Evolutionary conservation across 306 rosid species (phyloP), one percentile per base, ranked within the genome.

Genomic region (Mimosa bimucronata): DNA sequence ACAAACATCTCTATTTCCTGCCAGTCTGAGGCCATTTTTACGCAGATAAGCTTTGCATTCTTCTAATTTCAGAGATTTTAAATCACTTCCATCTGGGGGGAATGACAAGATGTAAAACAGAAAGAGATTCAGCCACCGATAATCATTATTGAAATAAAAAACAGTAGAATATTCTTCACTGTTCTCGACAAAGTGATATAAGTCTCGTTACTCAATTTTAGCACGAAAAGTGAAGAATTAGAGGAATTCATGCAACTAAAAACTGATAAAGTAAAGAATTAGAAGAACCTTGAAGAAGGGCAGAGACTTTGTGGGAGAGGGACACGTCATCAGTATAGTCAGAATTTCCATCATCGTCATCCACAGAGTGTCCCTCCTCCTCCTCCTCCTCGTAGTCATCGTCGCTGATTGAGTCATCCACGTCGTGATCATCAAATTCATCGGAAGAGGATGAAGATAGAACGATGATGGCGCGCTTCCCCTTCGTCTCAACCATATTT

Each of bases 31-130:
- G 46, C 91, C 89, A 25, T 88, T 80, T 80, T 78, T 81, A 79
- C 94, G 87, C 57, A 90, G 79, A 87, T 90, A 92, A 19, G 87
- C 90, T 87, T 92, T 90, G 87, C 97, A 89, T 65, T 85, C 86
- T 70, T 80, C 78, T 31, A 90, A 86, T 80, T 72, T 85, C 85
- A 90, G 86, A 1, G 74, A 84, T 25, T 84, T 85, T 34, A 92
- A 71, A 76, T 83, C 87, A 2, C 75, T 81, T 76, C 86, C 83
- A 61, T 82, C 95, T 88, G 84, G 34, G 62, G 84, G 34, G 62
- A 80, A 72, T 44, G 31, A 37, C 82, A 77, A 69, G 55, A 16
- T 67, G 50, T 38, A 41, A 68, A 31, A 66, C 42, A 28, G 19
- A 60, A 65, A 7, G 0, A 52, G 37, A 48, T 48, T 16, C 55